Conservation (phyloP, 257 asterid species). For the Fraxinus anomala region DNA sequence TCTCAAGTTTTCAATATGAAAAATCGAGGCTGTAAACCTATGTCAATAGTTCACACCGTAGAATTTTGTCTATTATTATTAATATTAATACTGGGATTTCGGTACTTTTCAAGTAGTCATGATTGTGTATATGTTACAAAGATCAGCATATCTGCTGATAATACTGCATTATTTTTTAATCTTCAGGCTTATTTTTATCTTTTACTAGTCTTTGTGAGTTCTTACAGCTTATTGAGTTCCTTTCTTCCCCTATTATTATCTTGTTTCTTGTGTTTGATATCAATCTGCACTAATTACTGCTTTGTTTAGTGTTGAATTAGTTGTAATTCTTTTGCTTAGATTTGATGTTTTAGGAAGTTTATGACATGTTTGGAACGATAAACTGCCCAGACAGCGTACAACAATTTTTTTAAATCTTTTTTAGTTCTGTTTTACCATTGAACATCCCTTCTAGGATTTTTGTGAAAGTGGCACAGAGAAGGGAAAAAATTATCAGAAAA, state of each 20-base stretch:
- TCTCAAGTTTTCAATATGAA: background rate
- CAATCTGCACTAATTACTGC: too few relatives aligned
- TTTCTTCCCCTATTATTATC: background rate
- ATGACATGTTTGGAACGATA: too few relatives aligned
- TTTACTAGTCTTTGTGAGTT: background rate
- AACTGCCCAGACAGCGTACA: too few relatives aligned
- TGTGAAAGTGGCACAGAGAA: too few relatives aligned
- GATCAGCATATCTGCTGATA: background rate
- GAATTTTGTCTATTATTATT: background rate
- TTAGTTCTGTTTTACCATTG: too few relatives aligned
- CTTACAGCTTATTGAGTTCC: background rate
- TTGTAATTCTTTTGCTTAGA: too few relatives aligned
- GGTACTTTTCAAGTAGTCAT: background rate
- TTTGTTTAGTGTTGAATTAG: too few relatives aligned
- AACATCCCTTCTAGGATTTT: too few relatives aligned
- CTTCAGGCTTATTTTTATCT: background rate
- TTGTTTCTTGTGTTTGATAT: background rate
- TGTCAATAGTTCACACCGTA: background rate
- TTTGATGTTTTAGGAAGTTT: too few relatives aligned
- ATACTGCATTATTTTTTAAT: background rate
- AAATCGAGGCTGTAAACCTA: background rate
- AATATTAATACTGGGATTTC: background rate
- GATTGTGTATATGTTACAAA: background rate
- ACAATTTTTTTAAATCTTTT: too few relatives aligned
- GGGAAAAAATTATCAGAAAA: too few relatives aligned